Base-by-base conservation (phyloP, 768 basidiomycete species). In the Pluteus cervinus region DNA sequence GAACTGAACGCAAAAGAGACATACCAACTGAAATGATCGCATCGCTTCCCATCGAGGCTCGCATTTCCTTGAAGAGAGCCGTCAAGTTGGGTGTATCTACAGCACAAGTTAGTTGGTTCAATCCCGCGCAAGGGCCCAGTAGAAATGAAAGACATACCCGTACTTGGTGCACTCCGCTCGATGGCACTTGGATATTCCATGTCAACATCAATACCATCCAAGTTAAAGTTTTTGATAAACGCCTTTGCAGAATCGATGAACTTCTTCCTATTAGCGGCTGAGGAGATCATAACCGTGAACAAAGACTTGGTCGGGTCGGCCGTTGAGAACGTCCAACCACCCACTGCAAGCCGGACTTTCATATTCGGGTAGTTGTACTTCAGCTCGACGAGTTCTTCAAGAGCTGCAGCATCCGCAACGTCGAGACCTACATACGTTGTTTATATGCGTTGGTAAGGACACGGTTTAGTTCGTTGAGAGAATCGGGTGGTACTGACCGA, bases 191-290 rank as follows among this genome's bases (percentile, higher is more conserved):
- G 51, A 40, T 48, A 53, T n/a, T 49, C 50, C 20, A 54, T 47
- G 30, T 51, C 50, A 24, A 54, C 51, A 29, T 51, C 52, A 24
- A 51, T 44, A 2, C 52, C 52, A 23, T 54, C 46, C 17, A 54
- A 16, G n/a, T 30, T 30, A 22, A 37, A 48, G 5, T 32, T 29
- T 4, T 29, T 20, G 23, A 51, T 33, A 28, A 50, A 47, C 4
- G 29, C 4, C 22, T 33, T 32, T 5, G 45, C 52, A 7, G 50
- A 50, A 10, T 36, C n/a, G 33, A 51, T 54, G 41, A 51, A 51
- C 3, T 42, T 48, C 9, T 43, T 42, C 21, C 50, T 34, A 16
- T 23, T 47, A 10, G 29, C 15, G 12, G 33, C 22, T 12, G 17
- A 40, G 5, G 41, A 18, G 18, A 54, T 47, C 46, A 51, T 51